Conservation (phyloP, 441 rosid genomes). For the Breynia disticha region DNA sequence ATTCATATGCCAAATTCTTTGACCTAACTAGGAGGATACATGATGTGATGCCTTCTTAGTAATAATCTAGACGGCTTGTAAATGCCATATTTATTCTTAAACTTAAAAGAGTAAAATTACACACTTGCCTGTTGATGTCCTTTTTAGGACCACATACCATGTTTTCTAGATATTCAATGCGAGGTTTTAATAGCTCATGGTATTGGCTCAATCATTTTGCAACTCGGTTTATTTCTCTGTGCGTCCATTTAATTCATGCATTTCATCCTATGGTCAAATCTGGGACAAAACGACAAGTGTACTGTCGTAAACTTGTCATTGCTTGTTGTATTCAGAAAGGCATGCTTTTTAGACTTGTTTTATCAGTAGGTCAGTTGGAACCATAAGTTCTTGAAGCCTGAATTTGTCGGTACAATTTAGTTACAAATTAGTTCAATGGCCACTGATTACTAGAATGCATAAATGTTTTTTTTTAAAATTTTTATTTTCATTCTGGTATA, state of each 20-base stretch:
- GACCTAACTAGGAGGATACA: constrained; percentile 32
- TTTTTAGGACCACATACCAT: no score
- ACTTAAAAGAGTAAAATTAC: neutral
- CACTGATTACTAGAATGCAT: no score
- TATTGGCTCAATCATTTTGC: no score
- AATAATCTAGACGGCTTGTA: constrained; percentile 9
- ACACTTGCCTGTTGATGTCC: neutral
- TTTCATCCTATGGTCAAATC: neutral
- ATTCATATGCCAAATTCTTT: constrained; percentile 27
- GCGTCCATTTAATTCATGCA: no score
- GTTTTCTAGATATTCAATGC: no score
- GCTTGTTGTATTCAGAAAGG: neutral
- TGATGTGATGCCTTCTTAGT: constrained; percentile 23
- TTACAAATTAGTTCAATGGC: no score
- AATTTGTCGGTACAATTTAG: no score
- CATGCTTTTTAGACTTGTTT: neutral
- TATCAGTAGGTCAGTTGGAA: neutral
- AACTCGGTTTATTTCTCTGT: no score
- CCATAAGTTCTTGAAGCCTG: neutral
- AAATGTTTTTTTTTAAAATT: no score
- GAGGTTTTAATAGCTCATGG: no score
- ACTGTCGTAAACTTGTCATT: neutral
- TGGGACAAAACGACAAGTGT: neutral
- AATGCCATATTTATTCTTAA: neutral
- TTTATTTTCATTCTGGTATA: no score